A percentile compares a stretch with the other conserved stretches of the same genome.
phyloP scores from a whole-genome alignment of 1,139 yeast genomes.

The Sugiyamaella xylanicola region DNA sequence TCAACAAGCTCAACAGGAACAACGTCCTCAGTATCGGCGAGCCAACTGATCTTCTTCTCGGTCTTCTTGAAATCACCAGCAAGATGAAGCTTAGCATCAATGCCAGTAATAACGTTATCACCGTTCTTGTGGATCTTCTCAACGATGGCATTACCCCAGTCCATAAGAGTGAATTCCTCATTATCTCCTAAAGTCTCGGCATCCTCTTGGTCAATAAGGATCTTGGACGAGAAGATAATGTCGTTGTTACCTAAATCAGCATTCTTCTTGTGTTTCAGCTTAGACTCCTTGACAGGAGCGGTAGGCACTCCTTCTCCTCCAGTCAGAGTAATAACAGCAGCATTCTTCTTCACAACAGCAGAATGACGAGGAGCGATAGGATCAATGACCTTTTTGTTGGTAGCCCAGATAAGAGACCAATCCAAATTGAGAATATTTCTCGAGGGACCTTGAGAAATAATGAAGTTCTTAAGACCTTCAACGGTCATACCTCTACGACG shows the following conservation, averaged over 20 bases:
- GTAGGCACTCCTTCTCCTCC: slow-evolving; percentile 62
- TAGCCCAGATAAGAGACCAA: slow-evolving; percentile 97
- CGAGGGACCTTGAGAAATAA: slow-evolving; percentile 95
- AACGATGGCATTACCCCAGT: slow-evolving; percentile 95
- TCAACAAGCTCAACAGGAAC: slow-evolving; percentile 79
- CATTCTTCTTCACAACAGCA: slow-evolving; percentile 64
- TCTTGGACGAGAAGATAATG: slow-evolving; percentile 64
- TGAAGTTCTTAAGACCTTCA: slow-evolving; percentile 91
- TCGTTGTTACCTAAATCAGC: slow-evolving; percentile 85
- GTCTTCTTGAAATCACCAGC: slow-evolving; percentile 99
- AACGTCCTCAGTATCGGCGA: slow-evolving; percentile 73
- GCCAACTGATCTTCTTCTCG: slow-evolving; percentile 93
- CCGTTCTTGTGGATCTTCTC: slow-evolving; percentile 63
- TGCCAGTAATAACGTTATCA: slow-evolving; percentile 55
- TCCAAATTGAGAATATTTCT: slow-evolving; percentile 93
- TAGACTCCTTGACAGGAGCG: slow-evolving; percentile 62
- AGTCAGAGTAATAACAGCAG: slow-evolving; percentile 55
- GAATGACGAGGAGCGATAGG: slow-evolving; percentile 96
- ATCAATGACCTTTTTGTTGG: slow-evolving; percentile 93
- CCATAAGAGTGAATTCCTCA: slow-evolving; percentile 96
- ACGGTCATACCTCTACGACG: slow-evolving; percentile 99
- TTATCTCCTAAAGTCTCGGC: slow-evolving; percentile 65
- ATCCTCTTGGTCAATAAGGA: slow-evolving; percentile 86
- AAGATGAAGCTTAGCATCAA: slow-evolving; percentile 81
- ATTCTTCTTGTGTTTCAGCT: slow-evolving; percentile 95